These are phyloP conservation scores for Rhizodiscina lignyota DNA, from an alignment of 495 filamentous ascomycete species.

Conservation along the genomic window DNA sequence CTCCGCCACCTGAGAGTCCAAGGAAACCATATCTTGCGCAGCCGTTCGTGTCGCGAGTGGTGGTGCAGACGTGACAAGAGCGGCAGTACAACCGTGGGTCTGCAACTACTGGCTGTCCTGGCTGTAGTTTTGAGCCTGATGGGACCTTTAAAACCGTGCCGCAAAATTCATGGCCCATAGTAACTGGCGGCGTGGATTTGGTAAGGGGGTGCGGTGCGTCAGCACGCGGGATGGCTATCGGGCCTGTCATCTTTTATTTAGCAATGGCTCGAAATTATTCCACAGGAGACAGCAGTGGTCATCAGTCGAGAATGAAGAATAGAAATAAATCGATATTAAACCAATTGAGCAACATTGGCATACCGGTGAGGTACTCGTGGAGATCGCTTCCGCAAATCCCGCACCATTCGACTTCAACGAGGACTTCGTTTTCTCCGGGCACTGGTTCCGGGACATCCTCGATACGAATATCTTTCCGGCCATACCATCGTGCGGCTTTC, in stretches of 20 bases:
- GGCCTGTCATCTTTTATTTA: too few relatives aligned
- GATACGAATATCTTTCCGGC: constrained; percentile 12
- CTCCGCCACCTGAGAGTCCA: constrained; percentile 11
- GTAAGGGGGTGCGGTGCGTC: constrained; percentile 12
- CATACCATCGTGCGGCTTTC: constrained; percentile 16
- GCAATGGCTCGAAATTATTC: too few relatives aligned
- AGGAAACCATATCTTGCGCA: constrained; percentile 15
- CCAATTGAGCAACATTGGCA: not conserved
- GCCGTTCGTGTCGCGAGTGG: constrained; percentile 4
- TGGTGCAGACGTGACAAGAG: constrained; percentile 7
- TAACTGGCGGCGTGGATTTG: constrained; percentile 8
- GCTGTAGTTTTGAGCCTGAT: constrained; percentile 6
- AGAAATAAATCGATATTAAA: not conserved
- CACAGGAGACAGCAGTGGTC: too few relatives aligned
- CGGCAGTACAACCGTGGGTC: constrained; percentile 12
- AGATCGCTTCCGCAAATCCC: constrained; percentile 18
- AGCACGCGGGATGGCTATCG: constrained; percentile 4
- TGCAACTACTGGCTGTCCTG: constrained; percentile 12
- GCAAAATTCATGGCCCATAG: constrained; percentile 17
- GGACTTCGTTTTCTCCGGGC: constrained; percentile 9
- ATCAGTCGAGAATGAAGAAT: too few relatives aligned
- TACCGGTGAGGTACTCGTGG: constrained; percentile 14
- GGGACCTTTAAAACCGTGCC: constrained; percentile 11
- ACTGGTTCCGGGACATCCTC: constrained; percentile 9
- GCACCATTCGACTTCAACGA: constrained; percentile 13